These are phyloP conservation scores for Aspergillus uvarum DNA, from an alignment of 2,329 filamentous ascomycete genomes.

Conservation along the genomic window DNA sequence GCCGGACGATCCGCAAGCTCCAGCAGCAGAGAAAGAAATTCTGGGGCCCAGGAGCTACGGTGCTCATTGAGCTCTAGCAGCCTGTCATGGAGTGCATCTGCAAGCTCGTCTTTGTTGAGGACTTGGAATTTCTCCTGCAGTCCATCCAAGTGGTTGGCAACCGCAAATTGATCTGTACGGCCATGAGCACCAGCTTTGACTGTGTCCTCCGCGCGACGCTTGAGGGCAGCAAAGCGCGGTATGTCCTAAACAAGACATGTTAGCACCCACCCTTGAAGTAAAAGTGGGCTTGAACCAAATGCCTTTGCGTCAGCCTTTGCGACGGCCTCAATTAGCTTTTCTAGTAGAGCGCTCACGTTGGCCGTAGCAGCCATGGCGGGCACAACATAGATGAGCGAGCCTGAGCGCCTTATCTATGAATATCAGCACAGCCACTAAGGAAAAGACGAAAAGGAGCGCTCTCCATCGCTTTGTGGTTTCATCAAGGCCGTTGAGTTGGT, in stretches of 20 bases:
- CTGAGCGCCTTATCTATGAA: neutral
- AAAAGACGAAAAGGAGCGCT: neutral
- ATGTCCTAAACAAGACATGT: constrained; percentile 26
- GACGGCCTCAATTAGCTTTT: constrained; percentile 68
- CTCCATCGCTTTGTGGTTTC: neutral
- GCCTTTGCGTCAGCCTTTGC: constrained; percentile 54
- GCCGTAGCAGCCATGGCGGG: constrained; percentile 68
- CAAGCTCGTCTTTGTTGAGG: constrained; percentile 74
- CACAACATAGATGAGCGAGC: neutral
- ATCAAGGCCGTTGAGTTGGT: constrained; percentile 5
- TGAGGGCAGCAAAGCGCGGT: constrained; percentile 29
- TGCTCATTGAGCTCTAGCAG: constrained; percentile 58
- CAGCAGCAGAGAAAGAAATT: constrained; percentile 74
- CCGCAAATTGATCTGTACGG: constrained; percentile 74
- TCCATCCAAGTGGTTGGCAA: constrained; percentile 64
- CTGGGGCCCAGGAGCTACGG: constrained; percentile 69
- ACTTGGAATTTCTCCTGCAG: constrained; percentile 85
- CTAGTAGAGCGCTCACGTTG: constrained; percentile 62
- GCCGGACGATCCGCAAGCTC: constrained; percentile 79
- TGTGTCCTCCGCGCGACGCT: constrained; percentile 32
- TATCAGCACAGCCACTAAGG: neutral
- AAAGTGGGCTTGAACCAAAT: constrained; percentile 16
- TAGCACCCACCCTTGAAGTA: constrained; percentile 10
- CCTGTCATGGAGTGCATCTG: constrained; percentile 64
- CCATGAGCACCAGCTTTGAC: constrained; percentile 51